Conservation (phyloP, 495 filamentous ascomycete species). For the Aspergillus nanangensis region DNA sequence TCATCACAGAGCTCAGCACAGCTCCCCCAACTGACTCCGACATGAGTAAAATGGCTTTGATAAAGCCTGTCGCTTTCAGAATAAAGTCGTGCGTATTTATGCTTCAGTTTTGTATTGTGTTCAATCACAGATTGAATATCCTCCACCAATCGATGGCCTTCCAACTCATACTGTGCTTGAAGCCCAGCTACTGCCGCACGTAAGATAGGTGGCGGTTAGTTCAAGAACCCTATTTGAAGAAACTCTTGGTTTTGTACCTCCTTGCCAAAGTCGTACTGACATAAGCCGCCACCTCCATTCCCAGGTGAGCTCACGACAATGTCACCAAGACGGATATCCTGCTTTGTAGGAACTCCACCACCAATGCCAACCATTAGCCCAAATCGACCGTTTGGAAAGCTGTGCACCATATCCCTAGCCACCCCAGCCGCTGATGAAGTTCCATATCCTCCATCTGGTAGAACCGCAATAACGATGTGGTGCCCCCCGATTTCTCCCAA, state of each 20-base stretch:
- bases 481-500: conserved; percentile 9
- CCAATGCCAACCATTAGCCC: conserved; percentile 11
- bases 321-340: conserved; percentile 3
- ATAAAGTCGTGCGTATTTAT: background rate
- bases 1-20: background rate
- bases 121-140: background rate
- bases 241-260: conserved; percentile 1
- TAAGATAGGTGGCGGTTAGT: conserved; percentile 2
- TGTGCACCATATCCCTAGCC: conserved; percentile 5
- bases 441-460: conserved; percentile 10
- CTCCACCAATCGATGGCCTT: background rate
- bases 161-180: background rate
- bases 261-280: conserved; percentile 9
- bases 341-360: conserved; percentile 1
- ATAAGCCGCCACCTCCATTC: background rate
- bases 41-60: conserved; percentile 2
- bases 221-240: conserved; percentile 4
- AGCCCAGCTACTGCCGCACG: conserved; percentile 3
- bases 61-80: background rate
- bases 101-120: background rate
- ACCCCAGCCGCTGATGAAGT: conserved; percentile 3
- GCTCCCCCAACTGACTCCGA: background rate
- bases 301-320: background rate
- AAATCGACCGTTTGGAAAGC: conserved; percentile 8
- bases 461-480: conserved; percentile 7